Base-by-base conservation (phyloP, 129 eudicot genomes). In the Flaveria sonorensis region DNA sequence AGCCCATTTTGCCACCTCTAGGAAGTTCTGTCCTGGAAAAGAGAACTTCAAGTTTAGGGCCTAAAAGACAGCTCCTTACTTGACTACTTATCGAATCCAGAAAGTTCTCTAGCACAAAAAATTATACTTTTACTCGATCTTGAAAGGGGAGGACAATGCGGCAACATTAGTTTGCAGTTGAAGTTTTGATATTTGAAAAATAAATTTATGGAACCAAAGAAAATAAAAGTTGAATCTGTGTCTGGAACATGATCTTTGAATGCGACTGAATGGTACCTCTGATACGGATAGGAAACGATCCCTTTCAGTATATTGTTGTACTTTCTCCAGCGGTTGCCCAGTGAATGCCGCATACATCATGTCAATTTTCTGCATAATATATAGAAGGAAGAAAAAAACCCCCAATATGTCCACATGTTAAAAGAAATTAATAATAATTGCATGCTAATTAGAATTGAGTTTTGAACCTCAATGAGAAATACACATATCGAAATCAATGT, bases 341-440 rank as follows among this genome's bases (percentile, higher is more conserved):
- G 97, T 94, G 47, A 94, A 94, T 39, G 96, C 93, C 66, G 93
- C 82, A 85, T 81, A 89, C 98, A 94, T 94, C 79, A 81, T 74
- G 83, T 94, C 98, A 2, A 91, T 80, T 89, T 92, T 92, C 97
- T 92, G 92, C 75, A 89, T 28, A 69, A 16, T 4, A 13, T 1
- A 16, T 2, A 21, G 12, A 19, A 20, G 4, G 21, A 50, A 50
- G 9, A 15, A 47, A 30, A 30, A 7, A 63, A 2, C 19, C 16
- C 47, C 69, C 67, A 61, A 62, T 3, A 64, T 14, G 23, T 32
- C 7, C 76, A 10, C 50, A 30, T 19, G 47, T 64, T 64, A 64
- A 64, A 64, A 64, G 18, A 9, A 26, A 9, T 30, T 10, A 53
- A n/a, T 65, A 19, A 51, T 71, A 36, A 72, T 6, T 32, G 50